Base-by-base conservation (phyloP, 441 rosid genomes). In the Populus tomentosa region DNA sequence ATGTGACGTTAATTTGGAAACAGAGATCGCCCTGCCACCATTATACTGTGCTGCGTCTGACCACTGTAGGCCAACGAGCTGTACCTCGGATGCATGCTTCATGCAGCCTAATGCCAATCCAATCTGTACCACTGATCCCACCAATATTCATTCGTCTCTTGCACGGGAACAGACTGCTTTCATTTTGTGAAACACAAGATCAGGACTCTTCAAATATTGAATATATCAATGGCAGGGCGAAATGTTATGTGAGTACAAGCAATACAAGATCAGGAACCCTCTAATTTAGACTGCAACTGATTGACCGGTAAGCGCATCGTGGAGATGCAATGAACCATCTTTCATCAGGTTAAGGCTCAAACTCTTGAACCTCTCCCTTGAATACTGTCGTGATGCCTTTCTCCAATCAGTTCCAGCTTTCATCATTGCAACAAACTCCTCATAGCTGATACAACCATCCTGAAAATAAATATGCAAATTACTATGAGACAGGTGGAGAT, bases 331-430 rank as follows among this genome's bases (percentile, higher is more conserved):
- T 5, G 99, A 95, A 64, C 99, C 99, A 72, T 95, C 98, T 84
- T 94, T 95, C 99, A 93, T 93, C 77, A 95, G 83, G 80, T 95
- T 93, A 61, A 93, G 67, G 82, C 99, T 95, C 89, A 95, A 80
- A 79, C 97, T 93, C 90, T 95, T 95, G 89, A 93, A 95, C 73
- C 99, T 90, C 88, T 94, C 98, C 81, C 99, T 85, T n/a, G 99
- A 95, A 83, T 95, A 95, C 80, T 95, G 99, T 28, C 99, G 87
- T 1, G 98, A 95, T 1, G 99, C 99, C 88, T 95, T 95, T 78
- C 99, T 90, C 99, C 99, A 95, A 71, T 95, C 99, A 0, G 99
- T 95, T 81, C 99, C 98, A 5, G 98, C 84, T 89, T 93, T 95
- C 99, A 95, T 95, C 99, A 95, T 95, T 0, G 90, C 88, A 46